Conservation (phyloP, 83 land plant species). For the Thuja plicata region DNA sequence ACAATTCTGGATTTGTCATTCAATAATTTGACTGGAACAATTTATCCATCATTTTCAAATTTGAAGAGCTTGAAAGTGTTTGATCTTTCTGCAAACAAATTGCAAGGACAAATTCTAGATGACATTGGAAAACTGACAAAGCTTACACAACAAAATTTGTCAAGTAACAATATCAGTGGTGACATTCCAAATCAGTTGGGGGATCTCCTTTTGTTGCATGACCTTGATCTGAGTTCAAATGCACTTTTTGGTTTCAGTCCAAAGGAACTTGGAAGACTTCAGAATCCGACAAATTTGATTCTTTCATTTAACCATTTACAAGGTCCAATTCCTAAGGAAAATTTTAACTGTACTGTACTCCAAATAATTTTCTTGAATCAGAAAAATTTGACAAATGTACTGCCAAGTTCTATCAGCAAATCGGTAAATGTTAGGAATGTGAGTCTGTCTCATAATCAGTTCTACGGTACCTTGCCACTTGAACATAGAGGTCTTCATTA, state of each 20-base stretch:
- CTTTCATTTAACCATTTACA: constrained; percentile 42
- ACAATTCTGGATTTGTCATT: constrained; percentile 33
- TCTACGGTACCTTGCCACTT: constrained; percentile 54
- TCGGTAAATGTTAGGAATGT: constrained; percentile 23
- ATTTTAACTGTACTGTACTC: constrained; percentile 41
- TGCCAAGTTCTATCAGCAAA: constrained; percentile 17
- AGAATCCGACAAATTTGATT: constrained; percentile 29
- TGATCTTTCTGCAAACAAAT: constrained; percentile 41
- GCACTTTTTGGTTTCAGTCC: constrained; percentile 59
- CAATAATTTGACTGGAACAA: constrained; percentile 50
- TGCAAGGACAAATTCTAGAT: constrained; percentile 50
- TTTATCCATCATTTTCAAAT: constrained; percentile 28
- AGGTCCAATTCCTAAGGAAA: constrained; percentile 47
- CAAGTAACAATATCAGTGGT: constrained; percentile 41
- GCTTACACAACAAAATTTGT: constrained; percentile 30
- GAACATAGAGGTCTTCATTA: constrained; percentile 10
- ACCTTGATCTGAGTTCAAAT: constrained; percentile 57
- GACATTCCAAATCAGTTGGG: constrained; percentile 57
- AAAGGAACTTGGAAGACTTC: constrained; percentile 22
- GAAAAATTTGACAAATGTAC: constrained; percentile 23
- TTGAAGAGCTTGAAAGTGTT: constrained; percentile 28
- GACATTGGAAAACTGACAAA: constrained; percentile 31
- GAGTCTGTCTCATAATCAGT: constrained; percentile 63
- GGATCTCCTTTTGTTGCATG: constrained; percentile 24
- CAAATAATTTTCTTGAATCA: constrained; percentile 30